Evolutionary conservation across 2,329 filamentous ascomycete species (phyloP), one percentile per base, ranked within the genome.

Genomic region (Orbilia oligospora): DNA sequence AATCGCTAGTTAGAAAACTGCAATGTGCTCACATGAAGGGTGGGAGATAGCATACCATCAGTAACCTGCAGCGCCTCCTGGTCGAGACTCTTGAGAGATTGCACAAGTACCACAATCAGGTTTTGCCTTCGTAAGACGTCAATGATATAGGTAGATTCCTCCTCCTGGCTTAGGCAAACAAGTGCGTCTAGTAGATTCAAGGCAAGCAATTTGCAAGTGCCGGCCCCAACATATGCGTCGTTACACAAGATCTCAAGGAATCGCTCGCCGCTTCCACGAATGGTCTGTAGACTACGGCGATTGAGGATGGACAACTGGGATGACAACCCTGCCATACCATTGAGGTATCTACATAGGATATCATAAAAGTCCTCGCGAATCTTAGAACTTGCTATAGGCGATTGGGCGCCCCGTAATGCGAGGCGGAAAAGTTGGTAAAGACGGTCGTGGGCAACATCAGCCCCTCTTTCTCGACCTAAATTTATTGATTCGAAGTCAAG

Each of bases 341-440:
- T 89, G 66, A 97, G 87, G 83, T 97, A 97, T 20, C 92, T 90
- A 83, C 94, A 95, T 85, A 92, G 94, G 81, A 97, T 97, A 82
- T 92, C 92, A 84, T 98, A 99, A 85, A 97, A 95, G 22, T 92
- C 88, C 73, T 96, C 90, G 64, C 96, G 91, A 46, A 99, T 86
- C 69, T 90, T 88, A 16, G 92, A 86, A 67, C 89, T 91, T 3
- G 91, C 90, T 0, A 90, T 88, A 83, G 92, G 91, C 79, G 92
- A 90, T 80, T 91, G 90, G 69, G 97, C 91, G 4, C 93, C 93
- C 81, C 91, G 89, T 14, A 97, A 87, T 79, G 93, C 94, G 46
- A 93, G 89, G 80, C 97, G 92, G 87, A 99, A 97, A 3, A 98
- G 88, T 83, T 97, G 92, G 83, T 94, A 94, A 0, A 98, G 88